Base-by-base conservation (phyloP, 305 asterid genomes). In the Andrographis paniculata region DNA sequence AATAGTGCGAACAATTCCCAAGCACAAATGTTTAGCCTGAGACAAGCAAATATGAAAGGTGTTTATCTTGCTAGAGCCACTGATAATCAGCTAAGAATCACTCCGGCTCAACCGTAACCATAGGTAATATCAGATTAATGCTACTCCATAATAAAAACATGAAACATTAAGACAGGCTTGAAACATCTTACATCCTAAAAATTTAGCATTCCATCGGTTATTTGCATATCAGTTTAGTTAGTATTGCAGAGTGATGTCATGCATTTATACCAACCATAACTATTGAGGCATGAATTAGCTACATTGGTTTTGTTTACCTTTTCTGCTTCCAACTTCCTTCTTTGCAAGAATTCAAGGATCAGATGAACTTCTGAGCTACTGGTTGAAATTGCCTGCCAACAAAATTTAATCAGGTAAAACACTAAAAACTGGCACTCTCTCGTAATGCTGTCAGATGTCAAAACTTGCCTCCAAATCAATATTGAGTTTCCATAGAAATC, bases 391-490 rank as follows among this genome's bases (percentile, higher is more conserved):
- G 95, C 89, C 98, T 91, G 95, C 65, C 61, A 56, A 51, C 47
- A 17, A 68, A 27, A 50, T 17, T 33, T 23, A 52, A 46, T 65
- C 45, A 71, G 55, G 17, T 13, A 51, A 35, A 57, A 58, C 52
- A 45, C 4, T 33, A 33, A 44, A 41, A 27, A 45, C 17, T 17
- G 44, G 42, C 52, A 63, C 22, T 66, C 20, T 40, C n/a, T 54
- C 16, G 61, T 9, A 45, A 31, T 47, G 59, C 46, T 59, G 48
- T 59, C 45, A 19, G 28, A 14, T 7, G 21, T 43, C 50, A 62
- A 55, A 62, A 66, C 86, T 78, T 75, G 66, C 99, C 95, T 83
- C 96, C 65, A 91, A 63, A 77, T 87, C 99, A 69, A 86, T 59
- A 64, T 67, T 69, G 57, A 87, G 69, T 71, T 83, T 86, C 99